Conservation (phyloP, 2,329 filamentous ascomycete species). For the Aureobasidium zeae region DNA sequence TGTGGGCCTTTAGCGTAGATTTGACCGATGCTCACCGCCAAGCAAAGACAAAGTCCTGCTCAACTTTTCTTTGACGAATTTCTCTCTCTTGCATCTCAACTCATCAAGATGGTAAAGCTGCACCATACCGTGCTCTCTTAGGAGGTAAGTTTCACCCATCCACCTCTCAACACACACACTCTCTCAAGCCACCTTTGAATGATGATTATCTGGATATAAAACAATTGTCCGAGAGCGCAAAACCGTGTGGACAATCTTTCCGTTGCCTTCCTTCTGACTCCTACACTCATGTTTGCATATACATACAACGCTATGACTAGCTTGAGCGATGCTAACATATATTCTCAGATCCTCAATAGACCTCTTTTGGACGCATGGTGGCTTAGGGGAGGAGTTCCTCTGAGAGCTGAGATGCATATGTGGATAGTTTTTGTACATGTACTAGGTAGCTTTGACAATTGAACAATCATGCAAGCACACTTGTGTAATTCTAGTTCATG, state of each 20-base stretch:
- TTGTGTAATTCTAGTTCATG: too few species aligned
- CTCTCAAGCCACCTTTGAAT: constrained; percentile 40
- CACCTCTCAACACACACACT: neutral
- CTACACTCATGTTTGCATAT: neutral
- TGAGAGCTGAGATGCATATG: too few species aligned
- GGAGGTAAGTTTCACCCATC: neutral
- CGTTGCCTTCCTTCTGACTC: constrained; percentile 99
- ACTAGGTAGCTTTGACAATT: too few species aligned
- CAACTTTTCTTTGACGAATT: neutral
- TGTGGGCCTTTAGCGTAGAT: too few species aligned
- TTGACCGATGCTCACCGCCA: too few species aligned
- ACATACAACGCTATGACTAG: neutral
- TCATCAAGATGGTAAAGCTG: too few species aligned
- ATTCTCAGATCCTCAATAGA: constrained; percentile 4
- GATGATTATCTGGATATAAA: constrained; percentile 99
- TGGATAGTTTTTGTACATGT: too few species aligned
- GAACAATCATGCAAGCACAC: too few species aligned
- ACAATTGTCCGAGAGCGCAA: constrained; percentile 79
- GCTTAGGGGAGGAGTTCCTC: neutral
- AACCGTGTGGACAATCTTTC: constrained; percentile 92
- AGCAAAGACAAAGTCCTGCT: too few species aligned
- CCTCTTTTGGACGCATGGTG: neutral
- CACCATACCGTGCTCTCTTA: too few species aligned
- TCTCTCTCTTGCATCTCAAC: too few species aligned
- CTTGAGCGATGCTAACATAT: constrained; percentile 1